Evolutionary conservation across 257 asterid genomes (phyloP), one percentile per base, ranked within the genome.

Genomic region (Solanum chiquidenum): DNA sequence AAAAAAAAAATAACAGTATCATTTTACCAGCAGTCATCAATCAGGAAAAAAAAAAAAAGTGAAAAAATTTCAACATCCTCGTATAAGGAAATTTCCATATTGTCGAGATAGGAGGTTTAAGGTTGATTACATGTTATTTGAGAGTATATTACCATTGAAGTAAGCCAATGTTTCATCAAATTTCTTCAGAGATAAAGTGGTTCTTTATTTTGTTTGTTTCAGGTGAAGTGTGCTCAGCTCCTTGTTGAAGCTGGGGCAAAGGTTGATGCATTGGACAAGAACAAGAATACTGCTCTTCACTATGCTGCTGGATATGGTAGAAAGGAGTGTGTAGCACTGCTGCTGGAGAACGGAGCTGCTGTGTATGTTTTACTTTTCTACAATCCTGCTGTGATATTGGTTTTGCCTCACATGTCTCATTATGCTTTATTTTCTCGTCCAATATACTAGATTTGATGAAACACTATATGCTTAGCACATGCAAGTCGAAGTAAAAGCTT

Each of bases 301-400:
- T 97, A 97, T 87, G 99, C 99, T 13, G 99, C 99, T 20, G 99
- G 99, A 71, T 97, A 97, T 88, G 99, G 99, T 83, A 92, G 96
- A 89, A 97, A 96, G 94, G 99, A 97, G 29, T 97, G 99, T 25
- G 99, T 97, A 29, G 98, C 95, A 87, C 98, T 97, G 87, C 93
- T 97, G 71, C 93, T 97, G 83, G 97, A 96, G 85, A 94, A 94
- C 40, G 99, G 99, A 6, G 99, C 99, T 34, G 99, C 99, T 42
- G 99, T 98, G 99, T 98, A 96, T 94, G 98, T 77, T 87, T 71
- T 46, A 52, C 49, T 29, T 35, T 66, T 83, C 68, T 80, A 14
- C 38, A 37, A 33, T 55, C 21, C 76, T 72, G 20, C 40, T 72
- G 12, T 33, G 55, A 46, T 58, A 21, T 23, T 69, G 55, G 29